Percentiles rank a stretch among this genome's conserved stretches.
Evolutionary conservation across 768 basidiomycete genomes (phyloP).

Genomic region (Favolaschia claudopus): DNA sequence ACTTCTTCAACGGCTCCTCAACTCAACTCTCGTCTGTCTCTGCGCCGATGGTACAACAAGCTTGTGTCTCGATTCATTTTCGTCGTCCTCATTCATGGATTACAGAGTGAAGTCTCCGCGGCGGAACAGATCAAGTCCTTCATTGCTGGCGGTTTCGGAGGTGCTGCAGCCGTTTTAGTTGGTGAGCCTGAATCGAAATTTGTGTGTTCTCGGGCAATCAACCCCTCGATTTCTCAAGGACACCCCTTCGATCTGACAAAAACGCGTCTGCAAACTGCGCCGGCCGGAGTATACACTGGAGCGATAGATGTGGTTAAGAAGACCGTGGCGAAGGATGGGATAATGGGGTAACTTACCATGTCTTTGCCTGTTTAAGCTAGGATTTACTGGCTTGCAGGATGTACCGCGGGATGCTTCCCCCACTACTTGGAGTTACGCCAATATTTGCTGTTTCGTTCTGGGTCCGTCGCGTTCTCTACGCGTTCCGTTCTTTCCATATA

Average conservation of each 20-base stretch:
- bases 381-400: conserved; percentile 59
- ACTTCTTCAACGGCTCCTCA: too few species aligned
- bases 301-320: conserved; percentile 94
- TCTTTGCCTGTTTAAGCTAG: background rate
- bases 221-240: conserved; percentile 69
- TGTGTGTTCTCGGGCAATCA: background rate
- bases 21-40: too few species aligned
- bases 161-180: conserved; percentile 85
- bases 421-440: conserved; percentile 93
- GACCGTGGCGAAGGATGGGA: conserved; percentile 89
- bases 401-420: conserved; percentile 94
- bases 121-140: conserved; percentile 78
- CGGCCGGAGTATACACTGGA: conserved; percentile 87
- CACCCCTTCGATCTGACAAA: conserved; percentile 98
- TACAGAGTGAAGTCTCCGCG: conserved; percentile 46
- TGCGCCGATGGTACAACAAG: too few species aligned
- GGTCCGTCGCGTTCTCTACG: conserved; percentile 58
- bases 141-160: conserved; percentile 93
- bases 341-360: conserved; percentile 70
- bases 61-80: background rate
- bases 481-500: background rate
- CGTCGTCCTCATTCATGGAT: background rate
- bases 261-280: conserved; percentile 93
- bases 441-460: conserved; percentile 99
- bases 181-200: conserved; percentile 58